Percentiles rank a stretch among this genome's conserved stretches.
Conservation (phyloP, 2,329 filamentous ascomycete genomes). For the Torrubiellomyces zombiae region DNA sequence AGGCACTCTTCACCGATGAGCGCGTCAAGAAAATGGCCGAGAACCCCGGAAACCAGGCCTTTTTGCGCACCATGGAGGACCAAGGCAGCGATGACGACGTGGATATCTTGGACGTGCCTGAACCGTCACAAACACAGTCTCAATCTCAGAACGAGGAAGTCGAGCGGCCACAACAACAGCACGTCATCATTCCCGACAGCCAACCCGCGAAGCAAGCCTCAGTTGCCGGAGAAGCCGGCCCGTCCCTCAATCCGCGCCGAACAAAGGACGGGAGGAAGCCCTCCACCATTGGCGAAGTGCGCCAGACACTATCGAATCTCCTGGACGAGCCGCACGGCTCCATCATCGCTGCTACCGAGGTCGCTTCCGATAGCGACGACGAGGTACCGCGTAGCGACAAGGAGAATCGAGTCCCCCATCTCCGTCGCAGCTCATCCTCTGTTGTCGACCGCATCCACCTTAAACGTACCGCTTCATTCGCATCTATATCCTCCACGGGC, state of each 20-base stretch:
- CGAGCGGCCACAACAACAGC: conserved; percentile 12
- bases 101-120: conserved; percentile 47
- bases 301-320: conserved; percentile 67
- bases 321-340: conserved; percentile 50
- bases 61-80: conserved; percentile 80
- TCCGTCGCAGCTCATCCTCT: conserved; percentile 19
- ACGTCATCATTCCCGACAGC: conserved; percentile 30
- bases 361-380: conserved; percentile 23
- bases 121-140: conserved; percentile 18
- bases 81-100: conserved; percentile 58
- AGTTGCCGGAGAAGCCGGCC: conserved; percentile 14
- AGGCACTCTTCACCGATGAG: conserved; percentile 74
- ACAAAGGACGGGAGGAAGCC: conserved; percentile 50
- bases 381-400: conserved; percentile 26
- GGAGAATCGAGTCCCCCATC: conserved; percentile 27
- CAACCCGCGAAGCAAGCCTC: conserved; percentile 26
- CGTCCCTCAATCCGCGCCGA: conserved; percentile 44
- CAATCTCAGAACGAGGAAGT: conserved; percentile 14
- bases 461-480: conserved; percentile 36
- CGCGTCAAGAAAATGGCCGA: conserved; percentile 80
- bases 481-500: conserved; percentile 12
- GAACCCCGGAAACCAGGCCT: conserved; percentile 78
- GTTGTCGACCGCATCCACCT: conserved; percentile 62
- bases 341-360: conserved; percentile 27
- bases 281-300: conserved; percentile 61